Evolutionary conservation across 2,329 filamentous ascomycete genomes (phyloP).

Genomic region (Sporothrix euskadiensis): DNA sequence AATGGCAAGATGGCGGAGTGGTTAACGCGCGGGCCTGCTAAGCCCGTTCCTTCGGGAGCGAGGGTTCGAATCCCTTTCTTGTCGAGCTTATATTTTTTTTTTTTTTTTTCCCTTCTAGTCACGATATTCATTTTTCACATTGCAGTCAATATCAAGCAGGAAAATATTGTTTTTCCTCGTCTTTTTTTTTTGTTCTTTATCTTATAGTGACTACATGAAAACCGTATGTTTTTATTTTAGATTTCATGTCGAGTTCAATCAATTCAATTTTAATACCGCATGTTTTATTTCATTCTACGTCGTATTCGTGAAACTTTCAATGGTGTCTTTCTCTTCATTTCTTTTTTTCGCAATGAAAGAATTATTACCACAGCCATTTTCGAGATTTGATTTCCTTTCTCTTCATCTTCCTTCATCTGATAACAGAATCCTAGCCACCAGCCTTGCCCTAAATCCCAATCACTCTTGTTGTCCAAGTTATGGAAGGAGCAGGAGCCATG

Average conservation of each 20-base stretch:
- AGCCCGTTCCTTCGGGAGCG: constrained; percentile 26
- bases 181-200: background rate
- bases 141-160: too few species aligned
- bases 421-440: background rate
- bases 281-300: too few species aligned
- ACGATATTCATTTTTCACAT: background rate
- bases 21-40: constrained; percentile 26
- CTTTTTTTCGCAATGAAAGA: background rate
- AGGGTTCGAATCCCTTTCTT: constrained; percentile 25
- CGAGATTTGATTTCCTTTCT: background rate
- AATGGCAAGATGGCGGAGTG: constrained; percentile 25
- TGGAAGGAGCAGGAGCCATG: background rate
- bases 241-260: too few species aligned
- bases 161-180: background rate
- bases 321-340: too few species aligned
- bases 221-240: too few species aligned
- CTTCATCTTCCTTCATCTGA: background rate
- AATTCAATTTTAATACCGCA: too few species aligned
- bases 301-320: too few species aligned
- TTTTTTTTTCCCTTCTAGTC: background rate
- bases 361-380: background rate
- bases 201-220: too few species aligned
- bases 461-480: background rate
- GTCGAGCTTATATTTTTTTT: background rate
- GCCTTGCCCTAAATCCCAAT: background rate